Conservation (phyloP, 1,139 yeast species). For the Diutina rugosa region DNA sequence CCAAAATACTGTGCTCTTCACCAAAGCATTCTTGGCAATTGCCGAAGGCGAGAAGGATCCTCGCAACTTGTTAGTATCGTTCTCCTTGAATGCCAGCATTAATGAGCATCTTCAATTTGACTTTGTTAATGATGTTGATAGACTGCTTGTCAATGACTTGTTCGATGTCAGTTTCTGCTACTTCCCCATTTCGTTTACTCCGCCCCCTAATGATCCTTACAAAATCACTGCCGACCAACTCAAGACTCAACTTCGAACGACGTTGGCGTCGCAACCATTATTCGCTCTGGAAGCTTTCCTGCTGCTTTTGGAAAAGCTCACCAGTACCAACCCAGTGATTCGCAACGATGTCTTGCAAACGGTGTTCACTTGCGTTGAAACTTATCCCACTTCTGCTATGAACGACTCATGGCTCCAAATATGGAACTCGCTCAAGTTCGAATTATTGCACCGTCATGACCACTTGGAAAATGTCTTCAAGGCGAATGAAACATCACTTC, state of each 20-base stretch:
- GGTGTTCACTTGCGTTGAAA: slow-evolving; percentile 39
- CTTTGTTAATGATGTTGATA: slow-evolving; percentile 7
- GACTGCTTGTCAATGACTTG: slow-evolving; percentile 30
- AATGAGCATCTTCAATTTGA: slow-evolving; percentile 23
- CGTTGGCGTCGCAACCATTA: slow-evolving; percentile 49
- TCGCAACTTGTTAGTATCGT: slow-evolving; percentile 62
- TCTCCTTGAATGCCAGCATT: slow-evolving; percentile 40
- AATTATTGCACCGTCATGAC: slow-evolving; percentile 50
- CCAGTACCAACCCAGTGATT: slow-evolving; percentile 69
- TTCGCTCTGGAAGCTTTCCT: slow-evolving; percentile 70
- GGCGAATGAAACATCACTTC: slow-evolving; percentile 7
- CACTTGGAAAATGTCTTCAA: slow-evolving; percentile 28
- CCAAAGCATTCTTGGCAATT: slow-evolving; percentile 48
- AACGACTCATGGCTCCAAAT: slow-evolving; percentile 53
- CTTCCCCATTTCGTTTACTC: slow-evolving; percentile 91
- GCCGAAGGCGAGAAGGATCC: slow-evolving; percentile 94
- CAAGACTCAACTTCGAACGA: slow-evolving; percentile 41
- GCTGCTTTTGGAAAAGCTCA: slow-evolving; percentile 68
- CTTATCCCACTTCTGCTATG: slow-evolving; percentile 35
- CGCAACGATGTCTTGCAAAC: slow-evolving; percentile 68
- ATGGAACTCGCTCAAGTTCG: slow-evolving; percentile 86
- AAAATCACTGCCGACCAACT: slow-evolving; percentile 66
- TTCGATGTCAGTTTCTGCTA: slow-evolving; percentile 90
- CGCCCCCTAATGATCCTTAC: slow-evolving; percentile 87
- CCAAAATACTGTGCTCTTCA: slow-evolving; percentile 11